Conservation (phyloP, 2,329 filamentous ascomycete species). For the Trichophyton mentagrophytes region DNA sequence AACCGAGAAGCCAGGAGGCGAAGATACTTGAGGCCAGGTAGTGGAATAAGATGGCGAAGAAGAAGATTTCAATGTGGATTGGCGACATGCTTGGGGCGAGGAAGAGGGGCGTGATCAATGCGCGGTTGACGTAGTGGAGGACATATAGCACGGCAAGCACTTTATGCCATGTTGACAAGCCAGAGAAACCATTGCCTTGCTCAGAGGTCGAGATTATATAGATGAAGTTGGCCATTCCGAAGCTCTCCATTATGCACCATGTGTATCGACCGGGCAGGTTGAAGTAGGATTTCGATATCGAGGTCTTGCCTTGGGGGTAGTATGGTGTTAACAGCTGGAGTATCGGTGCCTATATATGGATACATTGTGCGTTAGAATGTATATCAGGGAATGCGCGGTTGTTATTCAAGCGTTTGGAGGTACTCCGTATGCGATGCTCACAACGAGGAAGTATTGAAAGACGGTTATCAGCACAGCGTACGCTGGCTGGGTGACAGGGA, state of each 20-base stretch:
- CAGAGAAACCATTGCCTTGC: slow-evolving; percentile 23
- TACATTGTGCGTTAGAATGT: not conserved
- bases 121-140: slow-evolving; percentile 84
- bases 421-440: slow-evolving; percentile 23
- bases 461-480: slow-evolving; percentile 24
- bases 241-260: slow-evolving; percentile 80
- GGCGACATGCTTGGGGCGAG: slow-evolving; percentile 84
- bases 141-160: slow-evolving; percentile 39
- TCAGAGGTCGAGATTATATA: slow-evolving; percentile 67
- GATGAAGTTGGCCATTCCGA: slow-evolving; percentile 61
- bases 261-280: slow-evolving; percentile 82
- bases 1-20: slow-evolving; percentile 69
- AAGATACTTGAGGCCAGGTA: slow-evolving; percentile 65
- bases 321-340: slow-evolving; percentile 64
- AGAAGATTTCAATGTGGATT: slow-evolving; percentile 58
- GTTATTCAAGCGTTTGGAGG: not conserved
- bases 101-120: slow-evolving; percentile 65
- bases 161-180: slow-evolving; percentile 26
- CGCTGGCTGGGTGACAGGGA: slow-evolving; percentile 27
- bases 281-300: slow-evolving; percentile 48
- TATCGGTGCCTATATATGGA: slow-evolving; percentile 48
- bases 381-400: not conserved
- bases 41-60: slow-evolving; percentile 59
- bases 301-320: slow-evolving; percentile 92
- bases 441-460: slow-evolving; percentile 34